Conservation (phyloP, 192 early-diverging fungal species). For the Pecoramyces ruminantium region DNA sequence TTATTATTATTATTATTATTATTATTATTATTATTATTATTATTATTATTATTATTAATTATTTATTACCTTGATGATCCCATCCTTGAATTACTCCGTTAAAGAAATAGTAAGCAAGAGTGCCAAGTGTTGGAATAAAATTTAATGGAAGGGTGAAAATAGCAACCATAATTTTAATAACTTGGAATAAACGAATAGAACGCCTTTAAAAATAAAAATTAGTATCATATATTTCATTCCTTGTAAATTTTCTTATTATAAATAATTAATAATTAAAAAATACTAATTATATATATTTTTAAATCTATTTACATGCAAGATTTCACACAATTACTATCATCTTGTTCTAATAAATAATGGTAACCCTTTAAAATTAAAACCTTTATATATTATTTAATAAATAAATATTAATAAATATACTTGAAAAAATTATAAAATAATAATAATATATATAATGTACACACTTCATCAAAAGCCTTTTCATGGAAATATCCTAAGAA, state of each 20-base stretch:
- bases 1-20: too few relatives aligned
- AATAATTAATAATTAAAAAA: background rate
- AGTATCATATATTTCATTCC: too few relatives aligned
- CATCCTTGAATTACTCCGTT: background rate
- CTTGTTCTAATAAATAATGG: background rate
- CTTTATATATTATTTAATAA: too few relatives aligned
- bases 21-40: too few relatives aligned
- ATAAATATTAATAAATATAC: too few relatives aligned
- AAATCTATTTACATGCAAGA: background rate
- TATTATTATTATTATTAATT: too few relatives aligned
- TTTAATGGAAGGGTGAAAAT: background rate
- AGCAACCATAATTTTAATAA: background rate
- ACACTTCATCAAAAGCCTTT: background rate
- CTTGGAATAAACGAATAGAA: background rate
- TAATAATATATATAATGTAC: too few relatives aligned
- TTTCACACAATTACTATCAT: background rate
- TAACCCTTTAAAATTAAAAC: background rate
- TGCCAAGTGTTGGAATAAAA: background rate
- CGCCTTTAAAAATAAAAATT: background rate
- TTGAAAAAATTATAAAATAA: too few relatives aligned
- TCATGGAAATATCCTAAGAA: background rate
- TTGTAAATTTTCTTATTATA: too few relatives aligned
- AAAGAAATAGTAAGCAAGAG: background rate
- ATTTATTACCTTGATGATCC: background rate
- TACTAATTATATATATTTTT: too few relatives aligned